These are phyloP conservation scores for Cucurbitaria berberidis DNA, from an alignment of 2,329 filamentous ascomycete genomes.

Conservation along the genomic window DNA sequence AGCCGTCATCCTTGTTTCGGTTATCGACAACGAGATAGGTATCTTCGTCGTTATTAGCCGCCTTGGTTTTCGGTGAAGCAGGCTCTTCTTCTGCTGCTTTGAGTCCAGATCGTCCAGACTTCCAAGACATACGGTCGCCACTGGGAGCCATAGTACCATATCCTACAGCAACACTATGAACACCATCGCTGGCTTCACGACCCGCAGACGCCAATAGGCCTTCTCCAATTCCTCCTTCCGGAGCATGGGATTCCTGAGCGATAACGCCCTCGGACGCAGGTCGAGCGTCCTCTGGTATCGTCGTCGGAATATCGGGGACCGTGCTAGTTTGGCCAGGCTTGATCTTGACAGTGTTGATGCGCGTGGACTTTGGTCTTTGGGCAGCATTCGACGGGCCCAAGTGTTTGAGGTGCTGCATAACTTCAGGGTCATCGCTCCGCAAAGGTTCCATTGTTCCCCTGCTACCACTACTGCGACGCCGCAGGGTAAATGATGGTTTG, in stretches of 20 bases:
- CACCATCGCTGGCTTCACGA: constrained; percentile 68
- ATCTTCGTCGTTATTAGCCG: constrained; percentile 18
- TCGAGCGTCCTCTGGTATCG: constrained; percentile 51
- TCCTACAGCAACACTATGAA: constrained; percentile 61
- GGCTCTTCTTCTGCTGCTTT: constrained; percentile 23
- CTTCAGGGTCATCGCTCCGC: constrained; percentile 59
- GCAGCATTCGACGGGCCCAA: constrained; percentile 69
- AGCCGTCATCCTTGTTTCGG: constrained; percentile 8
- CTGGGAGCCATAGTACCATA: constrained; percentile 51
- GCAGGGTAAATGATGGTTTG: constrained; percentile 52
- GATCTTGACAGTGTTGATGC: constrained; percentile 69
- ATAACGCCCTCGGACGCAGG: constrained; percentile 27
- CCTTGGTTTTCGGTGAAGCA: constrained; percentile 32
- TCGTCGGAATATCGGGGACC: constrained; percentile 60
- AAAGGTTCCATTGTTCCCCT: constrained; percentile 49
- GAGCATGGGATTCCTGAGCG: constrained; percentile 43
- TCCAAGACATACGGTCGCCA: constrained; percentile 15
- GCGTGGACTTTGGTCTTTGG: constrained; percentile 64
- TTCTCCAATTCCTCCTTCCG: constrained; percentile 60
- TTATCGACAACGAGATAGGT: constrained; percentile 27
- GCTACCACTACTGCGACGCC: constrained; percentile 53
- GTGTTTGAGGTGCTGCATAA: constrained; percentile 66
- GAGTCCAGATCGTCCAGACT: constrained; percentile 24
- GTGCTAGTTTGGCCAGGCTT: constrained; percentile 66
- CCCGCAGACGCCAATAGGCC: constrained; percentile 61